Conservation (phyloP, 257 asterid genomes). For the Primulina huaijiensis region DNA sequence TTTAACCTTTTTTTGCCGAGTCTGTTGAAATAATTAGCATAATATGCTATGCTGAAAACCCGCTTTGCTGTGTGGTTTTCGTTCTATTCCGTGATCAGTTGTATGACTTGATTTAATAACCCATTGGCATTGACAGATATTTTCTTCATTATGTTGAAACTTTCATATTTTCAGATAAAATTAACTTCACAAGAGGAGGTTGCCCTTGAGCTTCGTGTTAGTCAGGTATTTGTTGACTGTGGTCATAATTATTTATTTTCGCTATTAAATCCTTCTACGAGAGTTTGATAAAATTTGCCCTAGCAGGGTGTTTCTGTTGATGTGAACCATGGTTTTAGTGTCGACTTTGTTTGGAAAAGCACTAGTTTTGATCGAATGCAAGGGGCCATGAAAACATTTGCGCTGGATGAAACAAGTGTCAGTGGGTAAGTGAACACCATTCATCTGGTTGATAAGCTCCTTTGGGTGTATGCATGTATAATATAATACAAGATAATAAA, state of each 20-base stretch:
- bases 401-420: slow-evolving; percentile 97
- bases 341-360: slow-evolving; percentile 99
- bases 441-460: background rate
- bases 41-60: slow-evolving; percentile 13
- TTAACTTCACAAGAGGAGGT: slow-evolving; percentile 98
- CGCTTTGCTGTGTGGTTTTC: slow-evolving; percentile 10
- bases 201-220: slow-evolving; percentile 95
- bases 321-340: slow-evolving; percentile 86
- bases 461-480: background rate
- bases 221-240: slow-evolving; percentile 54
- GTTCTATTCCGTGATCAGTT: slow-evolving; percentile 1
- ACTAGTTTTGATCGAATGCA: slow-evolving; percentile 99
- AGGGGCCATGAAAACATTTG: slow-evolving; percentile 99
- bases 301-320: slow-evolving; percentile 93
- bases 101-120: slow-evolving; percentile 13
- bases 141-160: slow-evolving; percentile 5
- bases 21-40: slow-evolving; percentile 12
- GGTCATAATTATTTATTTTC: background rate
- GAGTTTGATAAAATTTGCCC: slow-evolving; percentile 22
- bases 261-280: slow-evolving; percentile 2
- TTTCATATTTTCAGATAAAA: slow-evolving; percentile 60
- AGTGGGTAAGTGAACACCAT: slow-evolving; percentile 71
- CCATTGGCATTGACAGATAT: slow-evolving; percentile 1
- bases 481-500: background rate
- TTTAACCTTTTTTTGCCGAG: background rate